Evolutionary conservation across 495 filamentous ascomycete genomes (phyloP).

Genomic region (Xylaria flabelliformis): DNA sequence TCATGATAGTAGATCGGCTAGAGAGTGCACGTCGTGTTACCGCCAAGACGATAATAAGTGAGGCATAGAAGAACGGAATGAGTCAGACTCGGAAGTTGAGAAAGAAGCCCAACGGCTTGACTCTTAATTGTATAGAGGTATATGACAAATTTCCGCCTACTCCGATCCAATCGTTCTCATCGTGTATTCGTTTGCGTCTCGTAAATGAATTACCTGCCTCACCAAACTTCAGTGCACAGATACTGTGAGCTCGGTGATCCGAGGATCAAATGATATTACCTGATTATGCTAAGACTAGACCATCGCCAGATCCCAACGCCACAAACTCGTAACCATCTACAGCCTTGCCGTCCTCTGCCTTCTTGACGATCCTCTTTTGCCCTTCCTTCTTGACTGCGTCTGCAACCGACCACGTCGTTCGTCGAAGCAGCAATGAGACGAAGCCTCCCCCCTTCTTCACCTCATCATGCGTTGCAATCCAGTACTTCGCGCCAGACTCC

Average conservation of each 20-base stretch:
- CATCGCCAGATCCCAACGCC: slow-evolving; percentile 47
- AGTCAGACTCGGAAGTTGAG: background rate
- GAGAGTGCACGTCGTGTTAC: too few species aligned
- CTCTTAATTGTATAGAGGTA: background rate
- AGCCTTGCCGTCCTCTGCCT: background rate
- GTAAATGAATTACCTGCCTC: background rate
- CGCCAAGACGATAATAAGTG: too few species aligned
- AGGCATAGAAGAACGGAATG: background rate
- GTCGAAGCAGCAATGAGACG: slow-evolving; percentile 53
- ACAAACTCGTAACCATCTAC: slow-evolving; percentile 32
- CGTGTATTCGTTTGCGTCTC: background rate
- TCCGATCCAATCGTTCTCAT: background rate
- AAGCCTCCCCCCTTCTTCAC: slow-evolving; percentile 59
- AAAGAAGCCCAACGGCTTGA: background rate
- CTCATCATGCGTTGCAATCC: slow-evolving; percentile 66
- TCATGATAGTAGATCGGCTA: too few species aligned
- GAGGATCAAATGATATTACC: background rate
- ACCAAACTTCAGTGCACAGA: background rate
- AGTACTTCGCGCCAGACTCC: slow-evolving; percentile 57
- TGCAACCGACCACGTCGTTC: slow-evolving; percentile 50
- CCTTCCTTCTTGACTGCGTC: slow-evolving; percentile 53
- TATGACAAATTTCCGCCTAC: background rate
- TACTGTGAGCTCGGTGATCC: background rate
- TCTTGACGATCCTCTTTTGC: slow-evolving; percentile 34
- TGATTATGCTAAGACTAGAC: slow-evolving; percentile 39